phyloP scores from a whole-genome alignment of 805 yeast genomes.

The Pichia cabralensis region DNA sequence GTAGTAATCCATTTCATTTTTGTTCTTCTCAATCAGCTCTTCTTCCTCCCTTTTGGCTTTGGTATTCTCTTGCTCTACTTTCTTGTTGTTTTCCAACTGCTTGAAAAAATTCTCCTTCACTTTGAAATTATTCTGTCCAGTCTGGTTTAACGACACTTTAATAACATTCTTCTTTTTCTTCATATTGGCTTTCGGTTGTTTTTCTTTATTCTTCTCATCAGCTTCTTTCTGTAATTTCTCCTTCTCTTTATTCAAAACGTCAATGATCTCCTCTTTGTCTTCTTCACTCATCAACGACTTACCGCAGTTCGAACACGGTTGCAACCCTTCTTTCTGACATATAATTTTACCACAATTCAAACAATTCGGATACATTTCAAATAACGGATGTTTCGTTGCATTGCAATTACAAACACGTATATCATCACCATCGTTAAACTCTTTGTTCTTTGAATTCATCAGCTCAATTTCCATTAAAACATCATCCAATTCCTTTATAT shows the following conservation, averaged over 20 bases:
- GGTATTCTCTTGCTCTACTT: conserved; percentile 24
- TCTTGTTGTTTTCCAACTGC: conserved; percentile 41
- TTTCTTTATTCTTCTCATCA: conserved; percentile 6
- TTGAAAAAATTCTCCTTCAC: conserved; percentile 60
- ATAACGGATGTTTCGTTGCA: conserved; percentile 81
- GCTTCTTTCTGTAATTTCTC: conserved; percentile 28
- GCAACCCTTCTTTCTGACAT: conserved; percentile 81
- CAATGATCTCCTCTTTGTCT: conserved; percentile 52
- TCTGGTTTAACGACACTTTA: conserved; percentile 44
- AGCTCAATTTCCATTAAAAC: conserved; percentile 37
- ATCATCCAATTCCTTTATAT: conserved; percentile 40
- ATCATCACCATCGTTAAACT: conserved; percentile 1
- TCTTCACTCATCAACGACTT: conserved; percentile 47
- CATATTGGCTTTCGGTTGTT: conserved; percentile 9
- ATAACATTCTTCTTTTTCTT: conserved; percentile 36
- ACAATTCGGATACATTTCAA: conserved; percentile 89
- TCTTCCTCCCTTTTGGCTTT: conserved; percentile 30
- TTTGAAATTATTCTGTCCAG: conserved; percentile 55
- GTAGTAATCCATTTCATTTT: conserved; percentile 34
- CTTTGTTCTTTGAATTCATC: conserved; percentile 7
- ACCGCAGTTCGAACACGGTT: conserved; percentile 83
- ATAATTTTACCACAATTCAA: conserved; percentile 89
- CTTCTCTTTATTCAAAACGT: conserved; percentile 45
- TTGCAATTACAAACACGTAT: conserved; percentile 58
- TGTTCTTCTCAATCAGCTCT: conserved; percentile 31